phyloP scores from a whole-genome alignment of 1,284 basidiomycete genomes.

The Puccinia horiana region DNA sequence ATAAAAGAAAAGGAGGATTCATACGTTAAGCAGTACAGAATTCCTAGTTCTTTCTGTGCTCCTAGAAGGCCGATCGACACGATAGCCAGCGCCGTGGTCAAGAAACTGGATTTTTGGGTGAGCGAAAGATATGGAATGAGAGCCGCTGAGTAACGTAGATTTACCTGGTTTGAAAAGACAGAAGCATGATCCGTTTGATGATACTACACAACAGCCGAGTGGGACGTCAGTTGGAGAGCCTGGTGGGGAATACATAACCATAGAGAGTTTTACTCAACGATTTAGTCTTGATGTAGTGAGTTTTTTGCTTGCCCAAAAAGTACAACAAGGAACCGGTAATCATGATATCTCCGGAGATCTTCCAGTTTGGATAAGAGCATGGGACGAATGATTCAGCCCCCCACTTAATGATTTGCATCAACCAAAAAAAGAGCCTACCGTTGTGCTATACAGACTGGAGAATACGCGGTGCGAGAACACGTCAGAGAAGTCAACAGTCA shows the following conservation, averaged over 20 bases:
- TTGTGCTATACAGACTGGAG: conserved; percentile 31
- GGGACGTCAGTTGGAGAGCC: background rate
- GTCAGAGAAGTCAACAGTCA: background rate
- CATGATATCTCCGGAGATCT: conserved; percentile 32
- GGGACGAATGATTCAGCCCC: background rate
- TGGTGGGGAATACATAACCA: background rate
- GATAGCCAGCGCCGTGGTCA: conserved; percentile 35
- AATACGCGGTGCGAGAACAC: background rate
- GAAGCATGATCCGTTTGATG: conserved; percentile 37
- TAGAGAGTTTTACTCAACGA: background rate
- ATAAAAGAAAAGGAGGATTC: background rate
- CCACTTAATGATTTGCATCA: background rate
- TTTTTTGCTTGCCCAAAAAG: conserved; percentile 25
- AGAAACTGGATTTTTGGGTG: background rate
- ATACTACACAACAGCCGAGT: background rate
- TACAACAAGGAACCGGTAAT: conserved; percentile 45
- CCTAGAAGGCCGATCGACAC: conserved; percentile 29
- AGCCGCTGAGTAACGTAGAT: background rate
- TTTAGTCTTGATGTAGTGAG: conserved; percentile 28
- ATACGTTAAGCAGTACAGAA: conserved; percentile 27
- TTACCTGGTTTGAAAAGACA: conserved; percentile 37
- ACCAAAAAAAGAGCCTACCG: conserved; percentile 7
- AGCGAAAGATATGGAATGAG: background rate
- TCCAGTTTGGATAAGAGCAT: background rate
- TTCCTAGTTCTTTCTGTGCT: conserved; percentile 28